Evolutionary conservation across 2,329 filamentous ascomycete species (phyloP).

Genomic region (Colletotrichum plurivorum): DNA sequence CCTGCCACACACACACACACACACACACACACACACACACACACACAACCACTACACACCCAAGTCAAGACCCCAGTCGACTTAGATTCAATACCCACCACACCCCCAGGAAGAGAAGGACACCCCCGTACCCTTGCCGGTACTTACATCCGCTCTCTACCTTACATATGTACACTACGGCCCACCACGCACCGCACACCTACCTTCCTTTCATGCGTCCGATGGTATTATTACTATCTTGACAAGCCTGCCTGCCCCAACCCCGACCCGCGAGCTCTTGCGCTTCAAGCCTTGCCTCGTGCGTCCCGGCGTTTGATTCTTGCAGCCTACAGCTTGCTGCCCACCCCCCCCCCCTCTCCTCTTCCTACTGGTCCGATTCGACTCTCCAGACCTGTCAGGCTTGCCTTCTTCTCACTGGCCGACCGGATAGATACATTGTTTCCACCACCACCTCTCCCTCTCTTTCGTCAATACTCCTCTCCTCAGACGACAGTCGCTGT

Average conservation of each 20-base stretch:
- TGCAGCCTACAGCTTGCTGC: slow-evolving; percentile 35
- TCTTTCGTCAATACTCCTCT: slow-evolving; percentile 5
- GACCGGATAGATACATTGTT: slow-evolving; percentile 17
- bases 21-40: too few relatives aligned
- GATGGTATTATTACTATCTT: slow-evolving; percentile 40
- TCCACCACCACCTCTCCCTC: slow-evolving; percentile 9
- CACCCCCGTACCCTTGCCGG: slow-evolving; percentile 41
- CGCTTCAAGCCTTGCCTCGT: slow-evolving; percentile 35
- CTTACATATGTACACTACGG: slow-evolving; percentile 40
- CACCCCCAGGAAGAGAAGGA: slow-evolving; percentile 35
- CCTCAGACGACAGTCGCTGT: slow-evolving; percentile 9
- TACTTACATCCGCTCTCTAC: slow-evolving; percentile 37
- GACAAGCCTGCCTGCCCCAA: slow-evolving; percentile 39
- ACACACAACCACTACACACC: slow-evolving; percentile 18
- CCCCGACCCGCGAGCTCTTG: slow-evolving; percentile 32
- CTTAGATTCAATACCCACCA: slow-evolving; percentile 41
- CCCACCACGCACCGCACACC: slow-evolving; percentile 35
- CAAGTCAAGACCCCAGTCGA: slow-evolving; percentile 34
- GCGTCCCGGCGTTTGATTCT: slow-evolving; percentile 42
- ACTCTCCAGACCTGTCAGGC: slow-evolving; percentile 25
- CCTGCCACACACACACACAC: neutral
- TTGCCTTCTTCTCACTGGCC: slow-evolving; percentile 32
- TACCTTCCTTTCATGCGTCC: slow-evolving; percentile 30
- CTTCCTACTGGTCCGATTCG: slow-evolving; percentile 38
- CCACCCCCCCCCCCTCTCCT: slow-evolving; percentile 15